Conservation (phyloP, 192 early-diverging fungal species). For the Fimicolochytrium jonesii region DNA sequence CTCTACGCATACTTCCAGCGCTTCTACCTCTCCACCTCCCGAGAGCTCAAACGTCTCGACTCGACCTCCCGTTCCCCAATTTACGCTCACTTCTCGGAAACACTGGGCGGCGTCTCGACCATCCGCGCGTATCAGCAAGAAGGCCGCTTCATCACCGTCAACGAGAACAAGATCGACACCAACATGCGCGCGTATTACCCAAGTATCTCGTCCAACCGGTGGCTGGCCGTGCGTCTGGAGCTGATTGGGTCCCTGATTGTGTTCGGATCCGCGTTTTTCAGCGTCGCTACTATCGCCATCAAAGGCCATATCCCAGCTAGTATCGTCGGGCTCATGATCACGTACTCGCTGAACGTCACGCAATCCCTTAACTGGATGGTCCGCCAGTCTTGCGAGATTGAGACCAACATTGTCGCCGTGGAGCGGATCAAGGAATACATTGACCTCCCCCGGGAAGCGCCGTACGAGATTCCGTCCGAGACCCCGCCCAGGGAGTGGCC, state of each 20-base stretch:
- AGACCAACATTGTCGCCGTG: slow-evolving; percentile 64
- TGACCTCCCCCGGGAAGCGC: slow-evolving; percentile 74
- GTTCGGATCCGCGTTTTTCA: slow-evolving; percentile 71
- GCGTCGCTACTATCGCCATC: slow-evolving; percentile 58
- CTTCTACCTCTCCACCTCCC: slow-evolving; percentile 50
- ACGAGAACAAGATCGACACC: slow-evolving; percentile 67
- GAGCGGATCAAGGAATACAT: slow-evolving; percentile 81
- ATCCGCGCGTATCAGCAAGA: slow-evolving; percentile 58
- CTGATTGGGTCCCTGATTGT: slow-evolving; percentile 74
- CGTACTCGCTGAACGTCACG: slow-evolving; percentile 57
- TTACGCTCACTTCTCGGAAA: slow-evolving; percentile 58
- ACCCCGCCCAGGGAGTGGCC: slow-evolving; percentile 60
- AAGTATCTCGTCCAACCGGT: slow-evolving; percentile 56
- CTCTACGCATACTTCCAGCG: slow-evolving; percentile 52
- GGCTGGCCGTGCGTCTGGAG: slow-evolving; percentile 68
- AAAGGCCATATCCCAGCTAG: slow-evolving; percentile 41
- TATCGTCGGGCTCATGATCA: slow-evolving; percentile 61
- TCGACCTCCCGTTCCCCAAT: slow-evolving; percentile 50
- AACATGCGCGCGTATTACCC: slow-evolving; percentile 80
- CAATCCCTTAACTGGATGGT: slow-evolving; percentile 86
- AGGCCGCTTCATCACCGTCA: slow-evolving; percentile 62
- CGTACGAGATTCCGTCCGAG: slow-evolving; percentile 47
- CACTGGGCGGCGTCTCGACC: slow-evolving; percentile 46
- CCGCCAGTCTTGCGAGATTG: slow-evolving; percentile 81
- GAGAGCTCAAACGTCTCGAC: slow-evolving; percentile 58